These are phyloP conservation scores for Isabelozyma gotoi DNA, from an alignment of 805 yeast species.

Conservation along the genomic window DNA sequence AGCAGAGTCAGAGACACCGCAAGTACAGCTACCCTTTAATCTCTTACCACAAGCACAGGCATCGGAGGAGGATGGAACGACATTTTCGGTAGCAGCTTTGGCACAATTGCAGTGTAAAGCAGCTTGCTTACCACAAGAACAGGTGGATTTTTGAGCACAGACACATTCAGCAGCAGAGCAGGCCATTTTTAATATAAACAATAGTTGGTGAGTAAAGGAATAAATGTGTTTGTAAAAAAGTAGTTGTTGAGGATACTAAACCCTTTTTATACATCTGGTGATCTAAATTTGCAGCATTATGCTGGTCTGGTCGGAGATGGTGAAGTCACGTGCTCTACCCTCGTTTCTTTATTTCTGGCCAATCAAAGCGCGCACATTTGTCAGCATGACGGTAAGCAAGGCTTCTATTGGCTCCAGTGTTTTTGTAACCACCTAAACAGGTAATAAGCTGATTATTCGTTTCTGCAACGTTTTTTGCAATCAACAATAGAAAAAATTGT, in stretches of 20 bases:
- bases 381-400: slow-evolving; percentile 3
- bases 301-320: neutral
- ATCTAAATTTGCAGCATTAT: neutral
- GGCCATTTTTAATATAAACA: slow-evolving; percentile 25
- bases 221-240: neutral
- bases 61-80: slow-evolving; percentile 34
- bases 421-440: neutral
- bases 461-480: neutral
- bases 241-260: neutral
- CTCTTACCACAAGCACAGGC: slow-evolving; percentile 65
- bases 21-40: slow-evolving; percentile 51
- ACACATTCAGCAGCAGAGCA: slow-evolving; percentile 48
- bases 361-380: slow-evolving; percentile 11
- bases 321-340: neutral
- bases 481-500: no score
- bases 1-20: slow-evolving; percentile 43
- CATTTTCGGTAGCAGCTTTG: slow-evolving; percentile 52
- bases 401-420: neutral
- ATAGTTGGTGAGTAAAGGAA: no score
- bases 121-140: slow-evolving; percentile 62
- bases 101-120: slow-evolving; percentile 59
- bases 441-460: neutral
- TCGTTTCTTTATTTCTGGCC: slow-evolving; percentile 2
- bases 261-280: neutral
- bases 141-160: slow-evolving; percentile 61